Evolutionary conservation across 148 eudicot genomes (phyloP).

Genomic region (Camellia lanceoleosa): DNA sequence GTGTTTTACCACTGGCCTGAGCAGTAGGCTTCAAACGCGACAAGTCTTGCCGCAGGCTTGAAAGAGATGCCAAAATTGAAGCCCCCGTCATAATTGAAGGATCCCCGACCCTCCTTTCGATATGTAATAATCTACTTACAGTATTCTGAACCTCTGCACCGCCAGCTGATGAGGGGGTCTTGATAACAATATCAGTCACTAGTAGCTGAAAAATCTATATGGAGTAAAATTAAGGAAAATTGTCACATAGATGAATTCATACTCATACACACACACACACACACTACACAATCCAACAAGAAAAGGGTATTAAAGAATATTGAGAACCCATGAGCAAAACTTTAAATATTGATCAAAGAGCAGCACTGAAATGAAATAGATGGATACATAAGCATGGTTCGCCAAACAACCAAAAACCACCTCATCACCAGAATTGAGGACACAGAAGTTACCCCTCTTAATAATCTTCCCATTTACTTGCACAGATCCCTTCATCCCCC

Average conservation of each 20-base stretch:
- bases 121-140: constrained; percentile 44
- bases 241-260: neutral
- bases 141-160: constrained; percentile 45
- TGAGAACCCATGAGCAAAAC: neutral
- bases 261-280: neutral
- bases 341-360: neutral
- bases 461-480: constrained; percentile 69
- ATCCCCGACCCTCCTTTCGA: constrained; percentile 73
- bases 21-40: constrained; percentile 56
- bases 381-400: constrained; percentile 89
- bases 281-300: neutral
- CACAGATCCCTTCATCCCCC: constrained; percentile 77
- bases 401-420: constrained; percentile 60
- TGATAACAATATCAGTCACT: constrained; percentile 42
- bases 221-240: constrained; percentile 34
- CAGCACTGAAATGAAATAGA: neutral
- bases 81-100: constrained; percentile 87
- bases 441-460: constrained; percentile 53
- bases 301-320: neutral
- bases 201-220: constrained; percentile 71
- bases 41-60: constrained; percentile 56
- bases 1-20: constrained; percentile 47
- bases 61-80: constrained; percentile 78
- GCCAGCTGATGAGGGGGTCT: constrained; percentile 57
- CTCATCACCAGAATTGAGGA: constrained; percentile 84